Conservation (phyloP, 1,284 basidiomycete species). For the Earliella scabrosa region DNA sequence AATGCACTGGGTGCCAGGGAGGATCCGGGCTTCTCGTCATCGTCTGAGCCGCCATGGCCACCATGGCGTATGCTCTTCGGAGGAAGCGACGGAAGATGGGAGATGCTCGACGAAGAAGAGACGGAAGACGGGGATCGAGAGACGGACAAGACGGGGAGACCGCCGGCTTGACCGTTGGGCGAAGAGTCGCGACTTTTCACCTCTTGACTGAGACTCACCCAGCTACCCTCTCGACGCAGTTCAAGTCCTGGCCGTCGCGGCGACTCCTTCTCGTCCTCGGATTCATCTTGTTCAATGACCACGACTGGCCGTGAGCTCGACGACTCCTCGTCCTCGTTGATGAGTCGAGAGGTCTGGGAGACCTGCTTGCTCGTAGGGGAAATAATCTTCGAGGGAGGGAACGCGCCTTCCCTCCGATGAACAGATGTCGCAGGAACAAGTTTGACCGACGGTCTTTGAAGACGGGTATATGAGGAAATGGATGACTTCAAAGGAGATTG, state of each 20-base stretch:
- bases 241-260: slow-evolving; percentile 25
- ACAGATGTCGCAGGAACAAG: slow-evolving; percentile 27
- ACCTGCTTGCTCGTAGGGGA: slow-evolving; percentile 26
- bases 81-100: slow-evolving; percentile 39
- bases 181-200: slow-evolving; percentile 20
- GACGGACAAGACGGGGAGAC: slow-evolving; percentile 12
- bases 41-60: slow-evolving; percentile 18
- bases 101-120: slow-evolving; percentile 20
- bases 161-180: slow-evolving; percentile 24
- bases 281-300: slow-evolving; percentile 17
- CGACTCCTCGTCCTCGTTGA: slow-evolving; percentile 1
- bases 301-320: slow-evolving; percentile 15
- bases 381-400: slow-evolving; percentile 51
- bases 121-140: slow-evolving; percentile 22
- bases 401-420: slow-evolving; percentile 72
- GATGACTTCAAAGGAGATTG: not conserved
- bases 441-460: slow-evolving; percentile 20
- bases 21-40: slow-evolving; percentile 21
- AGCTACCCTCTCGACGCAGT: slow-evolving; percentile 37
- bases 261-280: not conserved
- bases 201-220: slow-evolving; percentile 34
- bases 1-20: slow-evolving; percentile 29
- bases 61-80: slow-evolving; percentile 48
- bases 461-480: not conserved
- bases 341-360: not conserved